Conservation (phyloP, 768 basidiomycete species). For the Chalciporus sphaerocephalus region DNA sequence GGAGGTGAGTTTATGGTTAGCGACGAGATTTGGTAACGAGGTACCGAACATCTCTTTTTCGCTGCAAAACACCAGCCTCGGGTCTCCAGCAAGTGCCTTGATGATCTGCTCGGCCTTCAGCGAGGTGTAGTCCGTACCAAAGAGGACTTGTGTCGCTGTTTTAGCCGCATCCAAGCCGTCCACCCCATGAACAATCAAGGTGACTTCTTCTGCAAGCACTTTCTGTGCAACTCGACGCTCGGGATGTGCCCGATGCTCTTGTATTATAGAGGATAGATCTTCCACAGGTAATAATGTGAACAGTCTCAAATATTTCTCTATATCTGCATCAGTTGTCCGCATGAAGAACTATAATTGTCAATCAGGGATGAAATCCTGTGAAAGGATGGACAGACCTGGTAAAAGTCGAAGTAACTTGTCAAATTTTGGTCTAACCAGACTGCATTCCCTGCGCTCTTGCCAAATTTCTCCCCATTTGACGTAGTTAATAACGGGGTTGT, state of each 20-base stretch:
- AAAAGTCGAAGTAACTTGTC: constrained; percentile 90
- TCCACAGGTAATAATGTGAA: constrained; percentile 71
- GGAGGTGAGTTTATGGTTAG: constrained; percentile 49
- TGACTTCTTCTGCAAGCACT: constrained; percentile 53
- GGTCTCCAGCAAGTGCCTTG: constrained; percentile 59
- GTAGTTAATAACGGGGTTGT: constrained; percentile 95
- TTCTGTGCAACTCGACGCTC: constrained; percentile 46
- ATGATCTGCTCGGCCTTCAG: constrained; percentile 56
- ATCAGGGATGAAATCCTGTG: background rate
- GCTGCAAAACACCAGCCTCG: constrained; percentile 53
- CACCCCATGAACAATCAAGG: constrained; percentile 55
- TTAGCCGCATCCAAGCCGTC: constrained; percentile 40
- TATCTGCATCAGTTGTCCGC: constrained; percentile 73
- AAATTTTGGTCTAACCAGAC: constrained; percentile 78
- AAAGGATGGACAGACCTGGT: constrained; percentile 58
- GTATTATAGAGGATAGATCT: constrained; percentile 53
- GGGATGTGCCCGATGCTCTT: constrained; percentile 54
- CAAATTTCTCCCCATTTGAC: constrained; percentile 88
- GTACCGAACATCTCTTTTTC: constrained; percentile 48
- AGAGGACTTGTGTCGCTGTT: constrained; percentile 44
- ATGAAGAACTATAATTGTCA: constrained; percentile 72
- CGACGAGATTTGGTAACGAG: constrained; percentile 59
- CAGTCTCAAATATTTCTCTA: constrained; percentile 71
- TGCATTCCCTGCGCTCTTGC: constrained; percentile 95
- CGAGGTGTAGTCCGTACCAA: constrained; percentile 33